These are phyloP conservation scores for Entrophospora sp. DNA, from an alignment of 192 early-diverging fungal genomes.

Conservation along the genomic window DNA sequence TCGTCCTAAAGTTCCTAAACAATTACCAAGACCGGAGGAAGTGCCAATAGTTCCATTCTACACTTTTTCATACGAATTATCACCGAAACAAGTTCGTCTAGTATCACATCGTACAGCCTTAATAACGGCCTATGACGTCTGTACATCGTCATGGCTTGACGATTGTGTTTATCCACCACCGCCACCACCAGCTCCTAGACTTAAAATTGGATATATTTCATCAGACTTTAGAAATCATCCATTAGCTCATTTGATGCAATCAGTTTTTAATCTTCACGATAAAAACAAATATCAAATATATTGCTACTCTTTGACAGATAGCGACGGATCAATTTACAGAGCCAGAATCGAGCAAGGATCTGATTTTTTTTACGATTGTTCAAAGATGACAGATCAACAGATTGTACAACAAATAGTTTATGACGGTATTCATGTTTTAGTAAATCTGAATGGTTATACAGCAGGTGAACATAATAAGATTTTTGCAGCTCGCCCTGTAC, in stretches of 20 bases:
- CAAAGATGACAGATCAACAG: slow-evolving; percentile 57
- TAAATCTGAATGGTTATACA: slow-evolving; percentile 96
- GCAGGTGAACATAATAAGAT: slow-evolving; percentile 91
- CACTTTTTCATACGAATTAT: slow-evolving; percentile 88
- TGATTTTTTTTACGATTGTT: slow-evolving; percentile 76
- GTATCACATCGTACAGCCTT: slow-evolving; percentile 82
- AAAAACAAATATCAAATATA: slow-evolving; percentile 57
- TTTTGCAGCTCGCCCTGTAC: slow-evolving; percentile 83
- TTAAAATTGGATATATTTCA: slow-evolving; percentile 82
- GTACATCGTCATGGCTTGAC: slow-evolving; percentile 50
- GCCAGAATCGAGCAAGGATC: slow-evolving; percentile 68
- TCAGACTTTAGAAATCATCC: slow-evolving; percentile 95
- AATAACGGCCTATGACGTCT: slow-evolving; percentile 66
- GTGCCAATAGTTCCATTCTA: slow-evolving; percentile 85
- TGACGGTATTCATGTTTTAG: slow-evolving; percentile 81
- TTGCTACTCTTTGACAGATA: slow-evolving; percentile 77
- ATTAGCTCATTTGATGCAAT: slow-evolving; percentile 87
- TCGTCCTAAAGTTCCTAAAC: slow-evolving; percentile 42
- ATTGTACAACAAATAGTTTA: slow-evolving; percentile 65
- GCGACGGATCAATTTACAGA: slow-evolving; percentile 72
- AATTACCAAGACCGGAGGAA: slow-evolving; percentile 55
- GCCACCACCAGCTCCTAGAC: slow-evolving; percentile 50
- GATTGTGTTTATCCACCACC: slow-evolving; percentile 55
- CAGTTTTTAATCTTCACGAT: slow-evolving; percentile 90
- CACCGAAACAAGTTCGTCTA: slow-evolving; percentile 72